Evolutionary conservation across 2,329 filamentous ascomycete species (phyloP), one percentile per base, ranked within the genome.

Genomic region (Intubia oerlemansii): DNA sequence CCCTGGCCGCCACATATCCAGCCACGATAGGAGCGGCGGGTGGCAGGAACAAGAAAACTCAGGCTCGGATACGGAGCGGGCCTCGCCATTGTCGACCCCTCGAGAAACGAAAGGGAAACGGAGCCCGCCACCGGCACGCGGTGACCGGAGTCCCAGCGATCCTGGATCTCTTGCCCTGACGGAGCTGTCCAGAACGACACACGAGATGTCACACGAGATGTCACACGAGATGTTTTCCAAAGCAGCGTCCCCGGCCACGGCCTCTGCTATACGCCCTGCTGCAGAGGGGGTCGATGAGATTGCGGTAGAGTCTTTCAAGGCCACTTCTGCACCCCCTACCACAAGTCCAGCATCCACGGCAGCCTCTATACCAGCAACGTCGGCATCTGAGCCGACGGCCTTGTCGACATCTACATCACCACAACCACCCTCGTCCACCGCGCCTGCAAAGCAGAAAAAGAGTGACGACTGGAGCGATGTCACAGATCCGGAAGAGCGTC

Each of bases 391-490:
- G n/a, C n/a, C n/a, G n/a, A n/a, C n/a, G n/a, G n/a, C n/a, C n/a
- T n/a, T n/a, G n/a, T 19, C 18, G 18, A 28, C 10, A 6, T 21
- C 22, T 18, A 13, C 22, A 10, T 20, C 29, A 3, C 9, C 18
- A 25, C 23, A 27, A 14, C 36, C 41, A 1, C 40, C 42, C 10
- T 44, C 41, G 32, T 44, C 31, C 2, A 27, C 25, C 17, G 16
- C 28, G 25, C 10, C 27, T 9, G 44, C 51, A 5, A 61, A 54
- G 36, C 45, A 53, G 5, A 62, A 58, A 36, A 61, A 58, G 37
- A 52, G 52, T 3, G 60, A 75, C 36, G 66, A 79, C 49, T 81
- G 76, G 76, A 57, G 63, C 17, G 62, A 71, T 1, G 59, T 81
- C 24, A 64, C 62, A 6, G 73, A 80, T 39, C 71, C 72, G 0